Evolutionary conservation across 2,329 filamentous ascomycete genomes (phyloP).

Genomic region (Claviceps maximensis): DNA sequence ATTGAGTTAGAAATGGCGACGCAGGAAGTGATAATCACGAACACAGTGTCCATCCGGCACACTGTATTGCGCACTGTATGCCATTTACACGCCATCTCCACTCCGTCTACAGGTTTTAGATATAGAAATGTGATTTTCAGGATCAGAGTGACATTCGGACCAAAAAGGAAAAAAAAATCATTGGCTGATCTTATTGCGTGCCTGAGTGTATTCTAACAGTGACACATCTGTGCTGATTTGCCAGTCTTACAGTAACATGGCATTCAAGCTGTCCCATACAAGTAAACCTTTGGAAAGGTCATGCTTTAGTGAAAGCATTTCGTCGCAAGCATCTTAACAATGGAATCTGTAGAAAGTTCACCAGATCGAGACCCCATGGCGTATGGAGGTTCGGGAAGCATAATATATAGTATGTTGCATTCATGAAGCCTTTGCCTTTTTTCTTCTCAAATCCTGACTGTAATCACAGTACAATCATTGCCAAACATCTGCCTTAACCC

Average conservation of each 20-base stretch:
- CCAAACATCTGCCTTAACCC: slow-evolving; percentile 29
- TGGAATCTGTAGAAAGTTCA: not conserved
- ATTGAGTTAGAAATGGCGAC: not conserved
- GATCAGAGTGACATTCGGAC: not conserved
- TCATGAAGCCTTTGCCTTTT: slow-evolving; percentile 21
- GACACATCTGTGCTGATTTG: too few species aligned
- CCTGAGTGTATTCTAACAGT: too few species aligned
- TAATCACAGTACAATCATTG: slow-evolving; percentile 32
- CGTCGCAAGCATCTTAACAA: not conserved
- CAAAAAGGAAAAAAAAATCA: too few species aligned
- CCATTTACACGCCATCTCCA: too few species aligned
- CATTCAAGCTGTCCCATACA: not conserved
- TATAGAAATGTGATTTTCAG: not conserved
- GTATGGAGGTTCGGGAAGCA: not conserved
- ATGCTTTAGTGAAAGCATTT: not conserved
- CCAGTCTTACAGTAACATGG: not conserved
- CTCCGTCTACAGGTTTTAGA: too few species aligned
- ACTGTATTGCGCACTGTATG: not conserved
- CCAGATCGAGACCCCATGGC: not conserved
- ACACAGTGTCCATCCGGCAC: not conserved
- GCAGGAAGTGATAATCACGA: not conserved
- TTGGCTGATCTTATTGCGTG: too few species aligned
- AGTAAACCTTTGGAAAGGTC: too few species aligned
- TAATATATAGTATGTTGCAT: slow-evolving; percentile 14
- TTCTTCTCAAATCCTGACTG: slow-evolving; percentile 27